These are phyloP conservation scores for Heterobasidion annosum DNA, from an alignment of 1,284 basidiomycete species.

Conservation along the genomic window DNA sequence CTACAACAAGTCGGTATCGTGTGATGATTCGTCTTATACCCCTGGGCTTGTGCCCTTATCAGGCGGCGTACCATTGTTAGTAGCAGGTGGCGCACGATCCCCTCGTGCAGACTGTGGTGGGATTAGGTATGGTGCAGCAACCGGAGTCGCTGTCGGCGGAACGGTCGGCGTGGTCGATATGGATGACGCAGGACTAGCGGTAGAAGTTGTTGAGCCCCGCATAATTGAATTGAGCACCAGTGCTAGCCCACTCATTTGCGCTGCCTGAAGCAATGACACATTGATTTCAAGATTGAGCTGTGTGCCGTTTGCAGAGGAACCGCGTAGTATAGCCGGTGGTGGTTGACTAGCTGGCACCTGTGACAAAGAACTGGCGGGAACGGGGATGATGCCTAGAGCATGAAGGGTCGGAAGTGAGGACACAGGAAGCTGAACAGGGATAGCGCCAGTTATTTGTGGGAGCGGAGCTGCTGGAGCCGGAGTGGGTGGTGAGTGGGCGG, in stretches of 20 bases:
- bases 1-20: too few species aligned
- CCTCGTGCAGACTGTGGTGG: neutral
- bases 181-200: neutral
- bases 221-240: slow-evolving; percentile 59
- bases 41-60: neutral
- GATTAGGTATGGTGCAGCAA: neutral
- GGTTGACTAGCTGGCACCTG: slow-evolving; percentile 36
- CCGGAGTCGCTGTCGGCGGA: neutral
- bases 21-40: neutral
- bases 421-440: slow-evolving; percentile 67
- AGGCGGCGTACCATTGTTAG: neutral
- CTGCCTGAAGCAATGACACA: slow-evolving; percentile 54
- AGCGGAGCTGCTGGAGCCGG: slow-evolving; percentile 22
- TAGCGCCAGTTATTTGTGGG: slow-evolving; percentile 34
- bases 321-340: slow-evolving; percentile 60
- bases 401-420: slow-evolving; percentile 60
- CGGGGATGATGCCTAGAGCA: slow-evolving; percentile 64
- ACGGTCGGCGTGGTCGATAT: neutral
- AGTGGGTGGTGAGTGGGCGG: slow-evolving; percentile 11
- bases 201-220: slow-evolving; percentile 6
- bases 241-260: slow-evolving; percentile 67
- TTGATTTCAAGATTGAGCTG: slow-evolving; percentile 71
- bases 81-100: neutral
- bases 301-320: slow-evolving; percentile 57
- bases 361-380: slow-evolving; percentile 48